Base-by-base conservation (phyloP, 1,139 yeast species). In the Taphrina communis region DNA sequence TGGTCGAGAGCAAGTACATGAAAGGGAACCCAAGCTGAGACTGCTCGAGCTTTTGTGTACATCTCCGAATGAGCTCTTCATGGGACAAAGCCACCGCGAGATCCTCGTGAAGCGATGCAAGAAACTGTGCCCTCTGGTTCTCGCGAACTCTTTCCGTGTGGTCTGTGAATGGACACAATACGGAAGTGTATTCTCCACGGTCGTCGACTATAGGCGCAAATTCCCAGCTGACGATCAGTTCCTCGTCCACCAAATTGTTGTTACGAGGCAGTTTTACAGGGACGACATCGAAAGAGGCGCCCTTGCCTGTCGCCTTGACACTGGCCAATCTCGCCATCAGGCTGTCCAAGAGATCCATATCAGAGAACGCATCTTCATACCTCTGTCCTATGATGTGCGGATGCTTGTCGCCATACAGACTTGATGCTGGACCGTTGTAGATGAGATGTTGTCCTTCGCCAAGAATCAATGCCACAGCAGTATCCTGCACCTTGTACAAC, bases 171-270 rank as follows among this genome's bases (percentile, higher is more conserved):
- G n/a, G 19, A 25, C 42, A 39, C 19, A 58, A 42, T 9, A 31
- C 6, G 7, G 52, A 25, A 44, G n/a, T 11, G 50, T 2, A 56
- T 14, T 38, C 6, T 1, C 21, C 25, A 6, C 53, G 35, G 17
- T 58, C 62, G 7, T 58, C 53, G 14, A 58, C n/a, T n/a, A 58
- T 53, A 1, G 62, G 62, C 12, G 31, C 36, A n/a, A 42, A 58
- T 39, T 58, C 62, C 38, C 42, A 58, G 53, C 62, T 58, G 17
- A 46, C 12, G 11, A 39, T 8, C 17, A 41, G 2, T n/a, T 56
- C 50, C n/a, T 56, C 60, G 9, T 38, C 21, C 2, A 25, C 36
- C 9, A 21, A 17, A 31, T 41, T 25, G 36, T 21, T 35, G 2
- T 17, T 7, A 11, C 60, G 46, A 1, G 44, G 17, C 50, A 56